Percentiles rank a stretch among this genome's conserved stretches.
Evolutionary conservation across 306 rosid genomes (phyloP).

Genomic region (Mimosa pudica): DNA sequence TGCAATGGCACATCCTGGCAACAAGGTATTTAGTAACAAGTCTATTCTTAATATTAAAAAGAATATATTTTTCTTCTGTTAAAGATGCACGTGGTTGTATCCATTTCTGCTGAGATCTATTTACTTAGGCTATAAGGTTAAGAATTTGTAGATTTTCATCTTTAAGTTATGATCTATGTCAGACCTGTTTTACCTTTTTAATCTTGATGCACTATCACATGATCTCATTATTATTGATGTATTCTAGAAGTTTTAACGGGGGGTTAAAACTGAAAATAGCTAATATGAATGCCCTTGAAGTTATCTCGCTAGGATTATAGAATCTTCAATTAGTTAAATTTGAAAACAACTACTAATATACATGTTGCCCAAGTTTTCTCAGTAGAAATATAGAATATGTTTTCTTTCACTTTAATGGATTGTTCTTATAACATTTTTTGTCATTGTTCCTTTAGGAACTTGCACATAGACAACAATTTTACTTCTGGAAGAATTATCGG

Average conservation of each 20-base stretch:
- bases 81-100: neutral
- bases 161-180: neutral
- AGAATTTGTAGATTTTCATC: constrained; percentile 7
- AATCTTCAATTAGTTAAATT: neutral
- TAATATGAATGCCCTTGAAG: constrained; percentile 16
- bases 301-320: neutral
- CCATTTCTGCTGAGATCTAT: neutral
- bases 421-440: constrained; percentile 1
- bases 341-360: constrained; percentile 16
- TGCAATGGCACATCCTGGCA: constrained; percentile 98
- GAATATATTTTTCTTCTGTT: neutral
- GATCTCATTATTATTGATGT: neutral
- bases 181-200: neutral
- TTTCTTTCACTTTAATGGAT: constrained; percentile 17
- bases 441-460: constrained; percentile 59
- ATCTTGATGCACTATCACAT: constrained; percentile 3
- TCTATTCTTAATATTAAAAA: constrained; percentile 1
- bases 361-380: constrained; percentile 2
- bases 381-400: constrained; percentile 10
- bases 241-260: neutral
- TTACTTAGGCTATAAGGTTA: neutral
- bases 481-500: constrained; percentile 96
- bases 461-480: constrained; percentile 94
- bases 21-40: constrained; percentile 55
- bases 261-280: constrained; percentile 3